Evolutionary conservation across 129 eudicot genomes (phyloP), one percentile per base, ranked within the genome.

Genomic region (Pulicaria dysenterica): DNA sequence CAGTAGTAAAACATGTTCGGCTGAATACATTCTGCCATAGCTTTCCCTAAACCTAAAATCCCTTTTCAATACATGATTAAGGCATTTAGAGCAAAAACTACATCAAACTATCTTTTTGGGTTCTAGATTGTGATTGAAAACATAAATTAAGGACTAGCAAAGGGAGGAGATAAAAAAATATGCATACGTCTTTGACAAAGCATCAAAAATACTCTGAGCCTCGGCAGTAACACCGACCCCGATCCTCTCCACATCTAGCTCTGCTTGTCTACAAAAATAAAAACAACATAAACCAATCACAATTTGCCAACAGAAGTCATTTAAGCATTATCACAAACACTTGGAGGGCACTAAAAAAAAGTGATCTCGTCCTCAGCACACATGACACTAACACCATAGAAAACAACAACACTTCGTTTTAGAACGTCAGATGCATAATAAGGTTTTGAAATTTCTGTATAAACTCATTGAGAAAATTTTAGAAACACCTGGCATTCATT

Each of bases 181-280:
- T 78, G n/a, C 82, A 70, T 95, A 95, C 99, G 97, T 95, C 84
- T 91, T 95, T 0, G 97, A 90, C 80, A 95, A 81, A 47, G 99
- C 97, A 80, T 95, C 99, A 60, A 95, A 95, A 58, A 95, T 76
- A 78, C 72, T 90, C 82, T 95, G 99, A 42, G 91, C 99, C 77
- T 95, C 94, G 10, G 85, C 67, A 50, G 97, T 88, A 50, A 95
- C 99, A 64, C 99, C 99, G 58, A 95, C 97, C 5, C 99, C 99
- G 54, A 95, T 86, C 87, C 99, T 90, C 79, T 90, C 99, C 16
- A 93, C 86, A 48, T 94, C 98, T 39, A 84, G 72, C 89, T 90
- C 97, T 10, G 99, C 99, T 85, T 95, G 99, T 80, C 99, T 95
- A 72, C 65, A 79, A 72, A 8, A 76, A 70, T 61, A 64, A 64